Conservation (phyloP, 306 rosid species). For the Oxytropis ochrocephala region DNA sequence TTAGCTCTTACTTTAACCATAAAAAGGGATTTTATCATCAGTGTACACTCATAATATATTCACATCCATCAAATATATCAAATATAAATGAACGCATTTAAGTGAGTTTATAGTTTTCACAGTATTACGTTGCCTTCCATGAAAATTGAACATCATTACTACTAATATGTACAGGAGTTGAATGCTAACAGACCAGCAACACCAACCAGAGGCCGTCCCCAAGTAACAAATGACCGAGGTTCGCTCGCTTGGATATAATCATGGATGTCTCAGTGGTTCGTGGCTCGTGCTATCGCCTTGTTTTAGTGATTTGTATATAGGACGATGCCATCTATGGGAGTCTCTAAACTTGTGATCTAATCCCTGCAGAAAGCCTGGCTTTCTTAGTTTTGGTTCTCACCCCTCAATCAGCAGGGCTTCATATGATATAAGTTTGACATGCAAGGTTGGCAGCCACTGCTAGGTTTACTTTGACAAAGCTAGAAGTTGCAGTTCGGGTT, state of each 20-base stretch:
- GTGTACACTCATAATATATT: neutral
- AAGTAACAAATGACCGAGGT: constrained; percentile 82
- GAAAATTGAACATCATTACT: neutral
- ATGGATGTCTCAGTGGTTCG: constrained; percentile 33
- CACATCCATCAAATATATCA: neutral
- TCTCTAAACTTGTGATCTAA: constrained; percentile 25
- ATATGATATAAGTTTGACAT: constrained; percentile 29
- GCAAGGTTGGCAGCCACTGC: constrained; percentile 40
- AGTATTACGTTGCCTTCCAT: neutral
- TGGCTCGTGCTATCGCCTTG: constrained; percentile 51
- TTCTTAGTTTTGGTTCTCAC: constrained; percentile 38
- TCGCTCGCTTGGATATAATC: constrained; percentile 94
- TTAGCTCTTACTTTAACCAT: too few species aligned
- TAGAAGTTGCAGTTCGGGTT: constrained; percentile 39
- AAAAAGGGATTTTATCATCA: too few species aligned
- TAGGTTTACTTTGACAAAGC: constrained; percentile 44
- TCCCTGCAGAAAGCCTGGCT: constrained; percentile 35
- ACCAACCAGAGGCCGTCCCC: constrained; percentile 99
- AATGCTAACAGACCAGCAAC: constrained; percentile 98
- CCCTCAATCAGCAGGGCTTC: constrained; percentile 28
- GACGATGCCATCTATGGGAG: constrained; percentile 42
- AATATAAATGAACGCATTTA: neutral
- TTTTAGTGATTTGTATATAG: constrained; percentile 52
- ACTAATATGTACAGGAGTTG: constrained; percentile 55
- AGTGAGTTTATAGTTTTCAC: neutral